Evolutionary conservation across 2,329 filamentous ascomycete genomes (phyloP), one percentile per base, ranked within the genome.

Genomic region (Colletotrichum trifolii): DNA sequence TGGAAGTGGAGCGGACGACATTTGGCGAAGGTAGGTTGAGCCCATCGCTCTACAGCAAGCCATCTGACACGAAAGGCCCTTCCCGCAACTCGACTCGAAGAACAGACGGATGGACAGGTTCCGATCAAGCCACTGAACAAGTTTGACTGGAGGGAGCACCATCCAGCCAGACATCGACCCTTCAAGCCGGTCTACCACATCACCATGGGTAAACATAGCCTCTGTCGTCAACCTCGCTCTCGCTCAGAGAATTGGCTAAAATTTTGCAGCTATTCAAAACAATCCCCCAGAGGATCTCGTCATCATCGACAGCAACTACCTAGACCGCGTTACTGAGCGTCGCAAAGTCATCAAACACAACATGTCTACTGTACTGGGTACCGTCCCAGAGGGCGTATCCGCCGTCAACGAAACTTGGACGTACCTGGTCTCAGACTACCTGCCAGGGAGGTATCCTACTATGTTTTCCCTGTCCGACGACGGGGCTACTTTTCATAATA

Each of bases 151-250:
- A 71, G 75, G 42, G 64, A 70, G 2, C 74, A 73, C 1, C 71
- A 76, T 8, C 81, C 82, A 0, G 66, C 70, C 3, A 75, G 77
- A 42, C 76, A 82, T 40, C 76, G 83, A 2, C 83, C 82, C 0
- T 86, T 84, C 71, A 85, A 85, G 71, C 79, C 82, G 0, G 78
- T 78, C 3, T 87, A 85, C 68, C 75, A 86, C 68, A 85, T 86
- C 64, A 85, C 82, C 0, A 86, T 87, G 83, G 84, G 84, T 82
- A 69, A 38, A 71, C 68, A 15, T 17, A 12, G 43, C 38, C 25
- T 17, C 25, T 46, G 13, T 2, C 25, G 25, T 8, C n/a, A 8
- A 17, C 17, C 43, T 46, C n/a, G 10, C 17, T 6, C 2, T 7
- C 3, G 15, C 4, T 25, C n/a, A 4, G 6, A 25, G 2, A n/a